A percentile compares a stretch with the other conserved stretches of the same genome.
Evolutionary conservation across 2,329 filamentous ascomycete genomes (phyloP).

Genomic region (Madurella mycetomatis): DNA sequence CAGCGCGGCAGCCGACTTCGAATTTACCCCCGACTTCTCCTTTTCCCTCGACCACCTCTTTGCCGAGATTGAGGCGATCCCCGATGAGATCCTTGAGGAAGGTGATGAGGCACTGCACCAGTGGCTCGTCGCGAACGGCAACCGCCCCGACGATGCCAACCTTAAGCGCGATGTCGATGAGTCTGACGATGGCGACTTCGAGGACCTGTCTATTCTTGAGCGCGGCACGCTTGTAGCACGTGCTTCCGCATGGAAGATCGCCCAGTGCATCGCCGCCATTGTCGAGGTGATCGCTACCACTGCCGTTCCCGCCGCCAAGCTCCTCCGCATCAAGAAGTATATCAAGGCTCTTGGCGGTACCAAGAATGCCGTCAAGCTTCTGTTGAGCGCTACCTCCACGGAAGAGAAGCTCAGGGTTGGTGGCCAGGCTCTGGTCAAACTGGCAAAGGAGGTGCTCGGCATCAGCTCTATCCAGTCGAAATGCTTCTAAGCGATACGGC

Average conservation of each 20-base stretch:
- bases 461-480: conserved; percentile 22
- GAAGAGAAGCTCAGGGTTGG: conserved; percentile 24
- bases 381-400: conserved; percentile 22
- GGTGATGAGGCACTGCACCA: conserved; percentile 23
- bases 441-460: conserved; percentile 22
- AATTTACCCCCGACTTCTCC: conserved; percentile 17
- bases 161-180: conserved; percentile 7
- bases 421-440: conserved; percentile 20
- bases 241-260: conserved; percentile 23
- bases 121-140: conserved; percentile 23
- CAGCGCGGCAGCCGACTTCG: conserved; percentile 13
- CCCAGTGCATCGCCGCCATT: conserved; percentile 23
- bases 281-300: conserved; percentile 22
- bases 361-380: conserved; percentile 23
- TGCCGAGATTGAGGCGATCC: conserved; percentile 20
- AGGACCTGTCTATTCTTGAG: conserved; percentile 1
- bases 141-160: conserved; percentile 9
- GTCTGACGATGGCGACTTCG: background rate
- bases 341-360: conserved; percentile 26
- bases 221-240: conserved; percentile 12
- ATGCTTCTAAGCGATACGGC: conserved; percentile 19
- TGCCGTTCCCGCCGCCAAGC: conserved; percentile 24
- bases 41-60: conserved; percentile 18
- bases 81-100: conserved; percentile 21
- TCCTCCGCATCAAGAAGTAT: conserved; percentile 27